These are phyloP conservation scores for Lithocarpus polystachyus DNA, from an alignment of 306 rosid genomes.

Conservation along the genomic window DNA sequence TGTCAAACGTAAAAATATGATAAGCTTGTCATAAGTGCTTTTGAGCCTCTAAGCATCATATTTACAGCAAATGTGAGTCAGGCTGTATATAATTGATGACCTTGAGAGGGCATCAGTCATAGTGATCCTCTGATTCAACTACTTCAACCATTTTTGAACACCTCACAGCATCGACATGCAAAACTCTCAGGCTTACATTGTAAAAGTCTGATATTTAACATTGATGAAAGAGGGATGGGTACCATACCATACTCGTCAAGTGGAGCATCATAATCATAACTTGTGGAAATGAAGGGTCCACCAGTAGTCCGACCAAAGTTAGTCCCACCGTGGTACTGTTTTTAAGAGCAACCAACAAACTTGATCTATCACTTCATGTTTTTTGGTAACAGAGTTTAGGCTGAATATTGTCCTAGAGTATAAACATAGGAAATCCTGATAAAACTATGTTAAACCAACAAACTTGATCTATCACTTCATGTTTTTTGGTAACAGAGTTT, in stretches of 20 bases:
- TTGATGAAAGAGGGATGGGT: constrained; percentile 1
- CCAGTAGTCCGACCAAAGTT: constrained; percentile 76
- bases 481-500: background rate
- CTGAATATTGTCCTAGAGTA: background rate
- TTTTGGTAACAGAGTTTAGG: background rate
- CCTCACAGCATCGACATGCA: background rate
- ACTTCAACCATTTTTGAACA: too few relatives aligned
- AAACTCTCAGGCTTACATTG: constrained; percentile 5
- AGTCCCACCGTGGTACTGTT: constrained; percentile 96
- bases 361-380: constrained; percentile 14
- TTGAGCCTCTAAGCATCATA: constrained; percentile 1
- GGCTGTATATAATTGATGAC: background rate
- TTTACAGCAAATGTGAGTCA: background rate
- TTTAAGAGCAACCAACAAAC: constrained; percentile 26
- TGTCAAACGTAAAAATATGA: background rate
- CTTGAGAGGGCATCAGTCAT: background rate
- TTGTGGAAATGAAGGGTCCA: constrained; percentile 86
- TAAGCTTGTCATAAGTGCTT: background rate
- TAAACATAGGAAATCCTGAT: background rate
- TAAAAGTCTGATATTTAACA: background rate
- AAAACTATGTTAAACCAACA: background rate
- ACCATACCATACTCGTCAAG: constrained; percentile 90
- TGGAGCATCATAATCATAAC: constrained; percentile 96
- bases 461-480: too few relatives aligned
- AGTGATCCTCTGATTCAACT: too few relatives aligned